Evolutionary conservation across 1,139 yeast genomes (phyloP).

Genomic region (Hanseniaspora gamundiae): DNA sequence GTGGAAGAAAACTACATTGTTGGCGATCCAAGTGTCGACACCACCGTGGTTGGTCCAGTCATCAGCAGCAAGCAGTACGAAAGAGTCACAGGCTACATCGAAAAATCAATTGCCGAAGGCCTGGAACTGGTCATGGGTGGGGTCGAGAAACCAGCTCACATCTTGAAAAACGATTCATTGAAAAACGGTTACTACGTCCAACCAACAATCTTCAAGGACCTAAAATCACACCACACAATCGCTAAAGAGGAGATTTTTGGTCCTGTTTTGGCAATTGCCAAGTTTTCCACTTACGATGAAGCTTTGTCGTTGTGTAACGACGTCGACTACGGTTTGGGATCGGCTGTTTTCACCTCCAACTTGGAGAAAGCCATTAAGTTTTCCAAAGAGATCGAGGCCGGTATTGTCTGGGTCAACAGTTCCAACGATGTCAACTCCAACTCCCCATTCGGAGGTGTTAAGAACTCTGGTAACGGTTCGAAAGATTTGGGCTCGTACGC

Average conservation of each 20-base stretch:
- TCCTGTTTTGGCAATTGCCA: slow-evolving; percentile 64
- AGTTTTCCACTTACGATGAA: slow-evolving; percentile 59
- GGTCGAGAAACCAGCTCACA: slow-evolving; percentile 23
- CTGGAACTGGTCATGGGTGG: slow-evolving; percentile 57
- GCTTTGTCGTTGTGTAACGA: slow-evolving; percentile 58
- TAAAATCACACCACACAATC: slow-evolving; percentile 42
- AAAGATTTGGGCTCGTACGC: slow-evolving; percentile 81
- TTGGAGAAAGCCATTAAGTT: slow-evolving; percentile 45
- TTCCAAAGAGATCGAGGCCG: slow-evolving; percentile 55
- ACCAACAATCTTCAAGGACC: slow-evolving; percentile 58
- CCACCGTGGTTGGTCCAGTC: slow-evolving; percentile 66
- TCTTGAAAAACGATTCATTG: slow-evolving; percentile 6
- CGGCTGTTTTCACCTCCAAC: slow-evolving; percentile 61
- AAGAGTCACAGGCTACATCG: slow-evolving; percentile 56
- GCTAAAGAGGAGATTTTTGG: slow-evolving; percentile 73
- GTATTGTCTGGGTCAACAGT: slow-evolving; percentile 74
- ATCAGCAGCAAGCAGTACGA: slow-evolving; percentile 59
- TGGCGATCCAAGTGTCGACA: slow-evolving; percentile 45
- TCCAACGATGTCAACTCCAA: slow-evolving; percentile 63
- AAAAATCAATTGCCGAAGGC: slow-evolving; percentile 59
- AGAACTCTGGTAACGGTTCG: slow-evolving; percentile 64
- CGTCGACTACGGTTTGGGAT: slow-evolving; percentile 64
- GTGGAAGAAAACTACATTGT: slow-evolving; percentile 37
- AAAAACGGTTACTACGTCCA: slow-evolving; percentile 44
- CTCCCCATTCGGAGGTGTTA: slow-evolving; percentile 71